Conservation (phyloP, 768 basidiomycete species). For the Amanita fuliginea region DNA sequence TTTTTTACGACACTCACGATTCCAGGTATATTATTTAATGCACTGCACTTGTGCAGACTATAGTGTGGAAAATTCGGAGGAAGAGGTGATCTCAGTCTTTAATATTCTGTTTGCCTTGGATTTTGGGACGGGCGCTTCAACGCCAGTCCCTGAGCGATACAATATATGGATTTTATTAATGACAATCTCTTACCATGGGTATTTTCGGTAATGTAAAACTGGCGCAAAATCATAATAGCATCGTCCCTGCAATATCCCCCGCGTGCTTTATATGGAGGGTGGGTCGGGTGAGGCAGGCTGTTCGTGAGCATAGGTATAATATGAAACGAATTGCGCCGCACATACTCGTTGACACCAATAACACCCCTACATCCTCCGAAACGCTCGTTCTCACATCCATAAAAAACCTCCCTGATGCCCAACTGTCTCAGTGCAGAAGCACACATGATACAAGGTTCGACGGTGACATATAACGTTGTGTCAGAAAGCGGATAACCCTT, state of each 20-base stretch:
- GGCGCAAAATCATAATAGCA: constrained; percentile 76
- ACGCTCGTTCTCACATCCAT: constrained; percentile 90
- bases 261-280: constrained; percentile 62
- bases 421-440: constrained; percentile 90
- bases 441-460: constrained; percentile 99
- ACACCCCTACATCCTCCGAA: constrained; percentile 98
- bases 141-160: neutral
- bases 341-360: constrained; percentile 73
- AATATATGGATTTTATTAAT: neutral
- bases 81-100: constrained; percentile 62
- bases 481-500: constrained; percentile 53
- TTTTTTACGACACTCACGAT: neutral
- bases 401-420: constrained; percentile 83
- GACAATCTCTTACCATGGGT: constrained; percentile 50
- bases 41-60: neutral
- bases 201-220: constrained; percentile 92
- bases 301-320: neutral
- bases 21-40: neutral
- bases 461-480: constrained; percentile 92
- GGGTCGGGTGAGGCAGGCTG: constrained; percentile 63
- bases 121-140: constrained; percentile 78
- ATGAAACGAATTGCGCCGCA: constrained; percentile 7
- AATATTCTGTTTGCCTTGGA: constrained; percentile 77
- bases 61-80: neutral
- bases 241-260: constrained; percentile 76